Evolutionary conservation across 2,329 filamentous ascomycete genomes (phyloP).

Genomic region (Calycina herbarum): DNA sequence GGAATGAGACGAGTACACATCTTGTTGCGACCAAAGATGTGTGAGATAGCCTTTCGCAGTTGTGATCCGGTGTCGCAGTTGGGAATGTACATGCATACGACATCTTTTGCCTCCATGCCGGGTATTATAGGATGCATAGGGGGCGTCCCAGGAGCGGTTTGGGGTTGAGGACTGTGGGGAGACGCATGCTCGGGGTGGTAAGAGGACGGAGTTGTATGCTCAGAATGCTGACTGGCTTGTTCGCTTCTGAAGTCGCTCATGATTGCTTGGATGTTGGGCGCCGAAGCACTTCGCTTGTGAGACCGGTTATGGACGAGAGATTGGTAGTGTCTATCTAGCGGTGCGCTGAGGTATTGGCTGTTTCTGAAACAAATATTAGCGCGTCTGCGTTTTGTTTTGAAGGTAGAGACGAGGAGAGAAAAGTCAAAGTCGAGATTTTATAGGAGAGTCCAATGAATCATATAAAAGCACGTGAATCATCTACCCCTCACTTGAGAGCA

Average conservation of each 20-base stretch:
- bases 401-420: slow-evolving; percentile 3
- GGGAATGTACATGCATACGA: slow-evolving; percentile 54
- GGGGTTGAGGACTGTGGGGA: slow-evolving; percentile 21
- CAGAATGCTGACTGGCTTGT: slow-evolving; percentile 21
- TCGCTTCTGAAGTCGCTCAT: not conserved
- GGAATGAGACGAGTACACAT: slow-evolving; percentile 71
- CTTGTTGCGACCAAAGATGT: slow-evolving; percentile 84
- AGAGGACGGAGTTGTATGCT: slow-evolving; percentile 35
- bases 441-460: not conserved
- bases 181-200: slow-evolving; percentile 30
- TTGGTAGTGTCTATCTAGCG: slow-evolving; percentile 22
- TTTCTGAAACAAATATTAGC: slow-evolving; percentile 20
- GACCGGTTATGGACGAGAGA: slow-evolving; percentile 16
- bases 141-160: slow-evolving; percentile 28
- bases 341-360: slow-evolving; percentile 25
- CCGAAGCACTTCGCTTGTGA: slow-evolving; percentile 25
- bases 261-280: slow-evolving; percentile 7
- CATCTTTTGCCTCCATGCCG: slow-evolving; percentile 15
- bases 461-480: not conserved
- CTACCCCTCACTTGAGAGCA: not conserved
- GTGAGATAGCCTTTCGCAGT: slow-evolving; percentile 73
- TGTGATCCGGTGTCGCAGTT: slow-evolving; percentile 61
- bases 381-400: not conserved
- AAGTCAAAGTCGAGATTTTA: not conserved
- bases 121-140: slow-evolving; percentile 21